Conservation (phyloP, 257 asterid genomes). For the Nicotiana tabacum region DNA sequence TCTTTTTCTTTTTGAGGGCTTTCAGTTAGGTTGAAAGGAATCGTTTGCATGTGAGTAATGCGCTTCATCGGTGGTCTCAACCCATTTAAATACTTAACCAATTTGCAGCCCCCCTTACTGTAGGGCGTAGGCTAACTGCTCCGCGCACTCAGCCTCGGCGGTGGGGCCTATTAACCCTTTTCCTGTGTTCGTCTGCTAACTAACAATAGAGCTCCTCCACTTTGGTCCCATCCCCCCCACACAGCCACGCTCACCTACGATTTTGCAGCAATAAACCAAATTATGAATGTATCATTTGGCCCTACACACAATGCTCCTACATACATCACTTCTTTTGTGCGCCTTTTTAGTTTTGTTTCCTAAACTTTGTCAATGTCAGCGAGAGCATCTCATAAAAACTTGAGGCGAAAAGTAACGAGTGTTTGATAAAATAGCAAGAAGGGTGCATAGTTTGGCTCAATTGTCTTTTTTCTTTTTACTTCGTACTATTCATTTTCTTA, state of each 20-base stretch:
- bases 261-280: not conserved
- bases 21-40: conserved; percentile 22
- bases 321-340: not conserved
- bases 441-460: too few species aligned
- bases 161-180: conserved; percentile 6
- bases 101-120: not conserved
- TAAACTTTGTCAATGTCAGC: too few species aligned
- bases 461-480: too few species aligned
- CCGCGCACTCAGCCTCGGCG: conserved; percentile 11
- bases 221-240: conserved; percentile 5
- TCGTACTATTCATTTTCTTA: too few species aligned
- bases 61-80: conserved; percentile 34
- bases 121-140: not conserved
- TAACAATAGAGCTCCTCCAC: conserved; percentile 5
- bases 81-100: not conserved
- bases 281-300: not conserved
- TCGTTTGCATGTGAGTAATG: conserved; percentile 39
- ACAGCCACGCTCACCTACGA: not conserved
- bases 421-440: too few species aligned
- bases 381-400: too few species aligned
- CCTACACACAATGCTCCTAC: not conserved
- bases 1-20: not conserved
- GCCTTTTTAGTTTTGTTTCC: not conserved
- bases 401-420: too few species aligned
- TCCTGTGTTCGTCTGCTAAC: not conserved